Base-by-base conservation (phyloP, 2,329 filamentous ascomycete genomes). In the Zopfia rhizophila region DNA sequence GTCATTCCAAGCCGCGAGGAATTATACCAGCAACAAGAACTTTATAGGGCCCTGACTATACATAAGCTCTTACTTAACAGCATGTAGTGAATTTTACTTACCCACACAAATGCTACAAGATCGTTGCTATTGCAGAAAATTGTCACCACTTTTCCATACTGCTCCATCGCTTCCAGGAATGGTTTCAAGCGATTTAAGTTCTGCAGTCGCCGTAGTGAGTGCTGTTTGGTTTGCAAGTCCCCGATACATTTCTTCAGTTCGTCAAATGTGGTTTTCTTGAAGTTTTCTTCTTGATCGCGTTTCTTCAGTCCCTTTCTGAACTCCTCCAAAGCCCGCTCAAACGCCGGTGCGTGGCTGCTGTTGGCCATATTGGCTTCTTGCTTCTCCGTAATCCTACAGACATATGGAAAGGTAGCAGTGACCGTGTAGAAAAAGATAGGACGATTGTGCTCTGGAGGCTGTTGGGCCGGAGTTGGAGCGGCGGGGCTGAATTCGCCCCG, bases 41-140 rank as follows among this genome's bases (percentile, higher is more conserved):
- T 46, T 45, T 1, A 43, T 19, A 16, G 29, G 29, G 13, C 46
- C 48, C 47, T 45, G 37, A 10, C 14, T 8, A 24, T 3, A 38
- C 23, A 38, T 41, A 51, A 29, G 38, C 22, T 7, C 22, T 43
- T 1, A 40, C 33, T 22, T 40, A 13, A 23, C 32, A 14, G 36
- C 17, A 21, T 11, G 4, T 25, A 25, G 16, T 51, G 25, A 17
- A 39, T 31, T 40, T 10, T 2, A 37, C 52, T 10, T 45, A 58
- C 62, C 63, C 63, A 67, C 8, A 66, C 32, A 28, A 58, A 64
- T 8, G 54, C 61, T 14, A 65, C 27, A n/a, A 58, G 22, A 3
- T 56, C 45, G 22, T 23, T 28, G 6, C 44, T 45, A 45, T 56
- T 58, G 3, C 23, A 16, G 27, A 63, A 65, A 2, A 56, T 43